phyloP scores from a whole-genome alignment of 768 basidiomycete genomes.

The Tubosaeta brunneosetosa region DNA sequence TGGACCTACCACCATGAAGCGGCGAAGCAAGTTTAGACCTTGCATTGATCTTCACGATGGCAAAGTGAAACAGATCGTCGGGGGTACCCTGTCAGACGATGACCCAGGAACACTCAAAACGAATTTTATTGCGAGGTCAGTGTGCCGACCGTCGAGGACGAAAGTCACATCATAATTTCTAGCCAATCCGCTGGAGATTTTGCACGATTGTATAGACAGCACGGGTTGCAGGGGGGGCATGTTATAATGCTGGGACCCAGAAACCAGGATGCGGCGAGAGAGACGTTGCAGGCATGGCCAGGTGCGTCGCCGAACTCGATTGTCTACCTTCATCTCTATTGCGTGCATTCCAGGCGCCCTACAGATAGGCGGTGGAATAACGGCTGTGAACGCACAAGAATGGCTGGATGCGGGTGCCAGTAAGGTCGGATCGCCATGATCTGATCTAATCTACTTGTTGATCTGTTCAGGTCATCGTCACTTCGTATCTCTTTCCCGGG shows the following conservation, averaged over 20 bases:
- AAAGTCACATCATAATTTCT: constrained; percentile 10
- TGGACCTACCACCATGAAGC: constrained; percentile 15
- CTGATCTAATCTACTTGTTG: constrained; percentile 4
- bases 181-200: constrained; percentile 79
- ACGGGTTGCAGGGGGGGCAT: constrained; percentile 81
- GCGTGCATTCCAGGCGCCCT: constrained; percentile 50
- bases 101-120: constrained; percentile 62
- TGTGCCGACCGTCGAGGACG: neutral
- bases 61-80: constrained; percentile 96
- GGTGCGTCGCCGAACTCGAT: constrained; percentile 36
- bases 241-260: constrained; percentile 92
- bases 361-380: constrained; percentile 94
- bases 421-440: constrained; percentile 52
- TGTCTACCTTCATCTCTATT: constrained; percentile 1
- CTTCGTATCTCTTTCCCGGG: constrained; percentile 89
- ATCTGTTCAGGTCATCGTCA: constrained; percentile 81
- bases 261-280: constrained; percentile 84
- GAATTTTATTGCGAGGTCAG: constrained; percentile 85
- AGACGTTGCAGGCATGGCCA: constrained; percentile 82
- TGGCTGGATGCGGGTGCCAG: constrained; percentile 90
- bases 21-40: constrained; percentile 66
- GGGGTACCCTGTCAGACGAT: constrained; percentile 79
- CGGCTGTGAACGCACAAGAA: constrained; percentile 65
- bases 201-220: constrained; percentile 67
- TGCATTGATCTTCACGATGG: constrained; percentile 98